These are phyloP conservation scores for Daldinia caldariorum DNA, from an alignment of 495 filamentous ascomycete species.

Conservation along the genomic window DNA sequence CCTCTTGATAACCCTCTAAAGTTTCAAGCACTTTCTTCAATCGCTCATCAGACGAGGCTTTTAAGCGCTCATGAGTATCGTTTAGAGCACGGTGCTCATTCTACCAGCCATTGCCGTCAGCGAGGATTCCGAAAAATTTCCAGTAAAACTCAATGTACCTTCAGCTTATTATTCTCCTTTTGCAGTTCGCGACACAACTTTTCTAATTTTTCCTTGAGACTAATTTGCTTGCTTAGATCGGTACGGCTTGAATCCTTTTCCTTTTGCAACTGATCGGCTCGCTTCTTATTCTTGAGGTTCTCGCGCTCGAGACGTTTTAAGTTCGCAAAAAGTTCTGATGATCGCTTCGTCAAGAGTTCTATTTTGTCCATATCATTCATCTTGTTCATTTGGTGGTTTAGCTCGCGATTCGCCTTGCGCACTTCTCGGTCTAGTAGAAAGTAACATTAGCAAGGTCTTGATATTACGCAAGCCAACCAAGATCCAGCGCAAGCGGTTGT, in stretches of 20 bases:
- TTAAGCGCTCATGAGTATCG: constrained; percentile 82
- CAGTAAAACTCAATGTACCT: constrained; percentile 65
- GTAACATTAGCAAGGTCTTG: constrained; percentile 26
- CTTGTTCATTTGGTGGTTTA: constrained; percentile 80
- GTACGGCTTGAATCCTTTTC: constrained; percentile 89
- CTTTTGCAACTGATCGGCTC: constrained; percentile 93
- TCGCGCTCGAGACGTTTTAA: constrained; percentile 96
- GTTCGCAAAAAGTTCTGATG: constrained; percentile 86
- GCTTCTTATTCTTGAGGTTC: constrained; percentile 93
- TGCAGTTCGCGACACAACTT: constrained; percentile 92
- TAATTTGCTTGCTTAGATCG: constrained; percentile 86
- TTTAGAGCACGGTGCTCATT: constrained; percentile 90
- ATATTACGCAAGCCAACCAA: constrained; percentile 11
- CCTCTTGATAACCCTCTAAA: constrained; percentile 82
- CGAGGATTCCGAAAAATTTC: constrained; percentile 23
- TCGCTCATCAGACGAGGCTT: constrained; percentile 79
- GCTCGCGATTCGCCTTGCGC: constrained; percentile 90
- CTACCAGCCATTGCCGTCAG: constrained; percentile 61
- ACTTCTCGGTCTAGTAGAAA: constrained; percentile 69
- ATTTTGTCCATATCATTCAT: constrained; percentile 79
- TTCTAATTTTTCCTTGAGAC: constrained; percentile 92
- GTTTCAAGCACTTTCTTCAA: constrained; percentile 69
- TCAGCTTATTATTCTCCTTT: constrained; percentile 95
- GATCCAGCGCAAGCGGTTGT: constrained; percentile 13
- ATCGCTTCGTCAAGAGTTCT: constrained; percentile 88